Percentiles rank a stretch among this genome's conserved stretches.
These are phyloP conservation scores for Coemansia sp. DNA, from an alignment of 192 early-diverging fungal species.

Conservation along the genomic window DNA sequence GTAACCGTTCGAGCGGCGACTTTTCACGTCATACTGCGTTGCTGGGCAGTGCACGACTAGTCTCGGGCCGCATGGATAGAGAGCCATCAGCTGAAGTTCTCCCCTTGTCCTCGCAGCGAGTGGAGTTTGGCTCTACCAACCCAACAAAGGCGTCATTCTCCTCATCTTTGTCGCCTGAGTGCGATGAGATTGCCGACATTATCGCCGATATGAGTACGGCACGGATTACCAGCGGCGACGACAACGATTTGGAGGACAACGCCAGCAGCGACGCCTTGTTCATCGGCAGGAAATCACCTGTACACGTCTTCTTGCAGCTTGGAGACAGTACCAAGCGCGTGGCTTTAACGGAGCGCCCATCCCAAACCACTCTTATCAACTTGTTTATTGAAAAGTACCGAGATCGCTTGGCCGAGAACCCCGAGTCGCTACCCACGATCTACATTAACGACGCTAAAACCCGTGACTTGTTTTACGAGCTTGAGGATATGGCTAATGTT, in stretches of 20 bases:
- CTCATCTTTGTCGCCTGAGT: constrained; percentile 28
- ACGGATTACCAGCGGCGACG: constrained; percentile 18
- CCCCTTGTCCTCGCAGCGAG: constrained; percentile 29
- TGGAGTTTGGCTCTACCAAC: constrained; percentile 40
- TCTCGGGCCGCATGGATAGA: constrained; percentile 13
- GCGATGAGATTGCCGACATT: constrained; percentile 51
- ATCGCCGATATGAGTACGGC: constrained; percentile 53
- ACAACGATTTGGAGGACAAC: constrained; percentile 4
- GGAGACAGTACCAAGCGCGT: constrained; percentile 66
- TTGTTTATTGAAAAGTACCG: constrained; percentile 75
- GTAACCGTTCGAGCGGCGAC: constrained; percentile 12
- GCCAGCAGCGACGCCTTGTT: constrained; percentile 11
- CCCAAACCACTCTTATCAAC: constrained; percentile 63
- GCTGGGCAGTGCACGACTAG: constrained; percentile 15
- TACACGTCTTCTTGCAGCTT: constrained; percentile 62
- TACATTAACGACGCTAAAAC: constrained; percentile 64
- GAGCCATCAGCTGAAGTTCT: constrained; percentile 21
- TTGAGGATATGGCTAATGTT: constrained; percentile 66
- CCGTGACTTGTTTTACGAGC: constrained; percentile 62
- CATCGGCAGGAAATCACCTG: neutral
- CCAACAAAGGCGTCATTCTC: constrained; percentile 24
- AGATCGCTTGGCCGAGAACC: constrained; percentile 62
- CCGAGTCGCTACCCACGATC: constrained; percentile 63
- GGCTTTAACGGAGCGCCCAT: constrained; percentile 57
- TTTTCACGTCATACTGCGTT: neutral